Conservation (phyloP, 306 rosid species). For the Mimosa bimucronata region DNA sequence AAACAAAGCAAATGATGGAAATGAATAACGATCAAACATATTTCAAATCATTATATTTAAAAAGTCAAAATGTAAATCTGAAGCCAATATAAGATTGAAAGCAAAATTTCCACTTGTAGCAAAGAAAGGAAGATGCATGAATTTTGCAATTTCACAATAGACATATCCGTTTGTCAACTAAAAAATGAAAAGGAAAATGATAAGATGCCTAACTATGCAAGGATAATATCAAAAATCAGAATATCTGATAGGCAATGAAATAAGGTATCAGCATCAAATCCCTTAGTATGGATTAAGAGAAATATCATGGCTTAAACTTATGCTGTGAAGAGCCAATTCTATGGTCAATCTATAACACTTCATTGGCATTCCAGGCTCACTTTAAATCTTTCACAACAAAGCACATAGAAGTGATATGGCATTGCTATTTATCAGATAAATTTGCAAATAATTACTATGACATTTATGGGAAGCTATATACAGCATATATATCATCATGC, state of each 20-base stretch:
- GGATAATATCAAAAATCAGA: constrained; percentile 1
- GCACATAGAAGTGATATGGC: constrained; percentile 9
- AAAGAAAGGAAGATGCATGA: background rate
- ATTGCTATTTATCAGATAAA: background rate
- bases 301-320: background rate
- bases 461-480: background rate
- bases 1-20: constrained; percentile 31
- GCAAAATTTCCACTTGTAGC: background rate
- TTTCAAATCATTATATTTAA: background rate
- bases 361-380: background rate
- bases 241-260: background rate
- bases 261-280: constrained; percentile 5
- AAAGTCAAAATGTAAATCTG: constrained; percentile 4
- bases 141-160: background rate
- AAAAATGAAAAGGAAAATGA: background rate
- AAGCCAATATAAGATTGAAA: constrained; percentile 6
- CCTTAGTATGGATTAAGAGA: background rate
- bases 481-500: background rate
- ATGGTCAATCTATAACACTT: constrained; percentile 1
- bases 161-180: background rate
- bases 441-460: constrained; percentile 6
- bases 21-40: constrained; percentile 7
- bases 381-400: background rate
- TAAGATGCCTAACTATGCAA: background rate
- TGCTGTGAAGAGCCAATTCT: constrained; percentile 12